These are phyloP conservation scores for Starmerella asiatica DNA, from an alignment of 805 yeast species.

Conservation along the genomic window DNA sequence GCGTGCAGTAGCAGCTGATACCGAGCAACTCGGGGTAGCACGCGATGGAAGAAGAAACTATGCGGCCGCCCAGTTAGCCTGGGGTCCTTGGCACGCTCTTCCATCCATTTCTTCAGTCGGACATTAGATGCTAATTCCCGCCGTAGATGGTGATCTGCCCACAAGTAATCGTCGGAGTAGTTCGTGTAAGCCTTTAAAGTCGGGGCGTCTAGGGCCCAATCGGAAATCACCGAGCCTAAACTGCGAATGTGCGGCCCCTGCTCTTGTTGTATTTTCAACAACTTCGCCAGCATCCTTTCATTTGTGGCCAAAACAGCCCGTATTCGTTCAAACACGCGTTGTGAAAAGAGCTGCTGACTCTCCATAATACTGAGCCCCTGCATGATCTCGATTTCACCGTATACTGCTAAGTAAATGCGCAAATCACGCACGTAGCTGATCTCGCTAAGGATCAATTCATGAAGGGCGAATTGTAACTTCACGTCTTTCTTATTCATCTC, in stretches of 20 bases:
- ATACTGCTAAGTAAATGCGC: slow-evolving; percentile 46
- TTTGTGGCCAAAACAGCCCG: slow-evolving; percentile 44
- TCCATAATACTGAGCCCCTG: slow-evolving; percentile 30
- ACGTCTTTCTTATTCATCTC: slow-evolving; percentile 23
- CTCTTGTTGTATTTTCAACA: slow-evolving; percentile 41
- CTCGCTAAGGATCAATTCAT: slow-evolving; percentile 60
- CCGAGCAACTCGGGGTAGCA: slow-evolving; percentile 41
- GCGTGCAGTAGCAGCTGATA: slow-evolving; percentile 52
- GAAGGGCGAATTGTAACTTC: slow-evolving; percentile 60
- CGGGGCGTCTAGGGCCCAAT: slow-evolving; percentile 41
- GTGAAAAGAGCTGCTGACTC: slow-evolving; percentile 42
- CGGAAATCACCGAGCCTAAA: slow-evolving; percentile 38
- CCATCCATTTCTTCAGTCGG: slow-evolving; percentile 45
- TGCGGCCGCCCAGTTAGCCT: slow-evolving; percentile 30
- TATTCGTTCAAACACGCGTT: slow-evolving; percentile 46
- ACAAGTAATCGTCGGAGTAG: slow-evolving; percentile 38
- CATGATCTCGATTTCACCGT: slow-evolving; percentile 30
- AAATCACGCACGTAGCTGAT: slow-evolving; percentile 58
- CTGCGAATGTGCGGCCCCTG: slow-evolving; percentile 48
- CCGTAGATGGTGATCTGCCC: slow-evolving; percentile 34
- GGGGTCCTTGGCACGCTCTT: slow-evolving; percentile 37
- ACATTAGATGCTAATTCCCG: slow-evolving; percentile 30
- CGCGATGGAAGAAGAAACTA: slow-evolving; percentile 41
- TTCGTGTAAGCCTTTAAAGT: slow-evolving; percentile 42
- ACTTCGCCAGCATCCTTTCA: slow-evolving; percentile 41